Conservation (phyloP, 2,329 filamentous ascomycete species). For the Diaporthe eres region DNA sequence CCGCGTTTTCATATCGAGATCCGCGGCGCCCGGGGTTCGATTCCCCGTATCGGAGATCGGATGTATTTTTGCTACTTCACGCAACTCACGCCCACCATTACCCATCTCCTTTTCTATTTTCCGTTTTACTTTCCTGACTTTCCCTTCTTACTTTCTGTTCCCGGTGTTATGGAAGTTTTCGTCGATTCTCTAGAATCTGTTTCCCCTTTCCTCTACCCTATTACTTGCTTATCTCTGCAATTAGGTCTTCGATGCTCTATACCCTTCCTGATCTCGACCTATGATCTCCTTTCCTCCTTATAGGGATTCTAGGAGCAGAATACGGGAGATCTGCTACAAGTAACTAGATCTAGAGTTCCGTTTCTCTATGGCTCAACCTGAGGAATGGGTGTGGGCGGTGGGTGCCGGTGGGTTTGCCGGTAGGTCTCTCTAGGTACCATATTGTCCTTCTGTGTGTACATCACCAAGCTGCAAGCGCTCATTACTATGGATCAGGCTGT, state of each 20-base stretch:
- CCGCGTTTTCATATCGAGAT: conserved; percentile 41
- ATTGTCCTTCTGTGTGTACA: not conserved
- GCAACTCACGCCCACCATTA: not conserved
- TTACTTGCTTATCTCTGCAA: not conserved
- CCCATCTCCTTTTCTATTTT: not conserved
- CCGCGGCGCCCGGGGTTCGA: conserved; percentile 45
- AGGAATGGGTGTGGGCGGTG: not conserved
- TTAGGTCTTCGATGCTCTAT: not conserved
- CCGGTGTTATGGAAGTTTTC: not conserved
- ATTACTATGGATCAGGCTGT: not conserved
- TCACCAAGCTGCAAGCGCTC: not conserved
- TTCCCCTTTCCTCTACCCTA: not conserved
- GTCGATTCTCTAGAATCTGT: not conserved
- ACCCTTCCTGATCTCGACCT: not conserved
- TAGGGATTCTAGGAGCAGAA: not conserved
- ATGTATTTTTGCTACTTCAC: conserved; percentile 15
- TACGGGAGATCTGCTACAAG: not conserved
- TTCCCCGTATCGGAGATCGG: conserved; percentile 44
- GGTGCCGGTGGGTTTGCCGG: not conserved
- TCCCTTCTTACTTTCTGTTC: not conserved
- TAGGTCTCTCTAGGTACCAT: not conserved
- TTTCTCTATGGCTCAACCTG: conserved; percentile 1
- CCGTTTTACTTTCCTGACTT: not conserved
- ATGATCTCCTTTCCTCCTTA: conserved; percentile 1
- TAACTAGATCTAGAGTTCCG: not conserved